A percentile compares a stretch with the other conserved stretches of the same genome.
phyloP scores from a whole-genome alignment of 2,329 filamentous ascomycete genomes.

The Alternaria conjuncta region DNA sequence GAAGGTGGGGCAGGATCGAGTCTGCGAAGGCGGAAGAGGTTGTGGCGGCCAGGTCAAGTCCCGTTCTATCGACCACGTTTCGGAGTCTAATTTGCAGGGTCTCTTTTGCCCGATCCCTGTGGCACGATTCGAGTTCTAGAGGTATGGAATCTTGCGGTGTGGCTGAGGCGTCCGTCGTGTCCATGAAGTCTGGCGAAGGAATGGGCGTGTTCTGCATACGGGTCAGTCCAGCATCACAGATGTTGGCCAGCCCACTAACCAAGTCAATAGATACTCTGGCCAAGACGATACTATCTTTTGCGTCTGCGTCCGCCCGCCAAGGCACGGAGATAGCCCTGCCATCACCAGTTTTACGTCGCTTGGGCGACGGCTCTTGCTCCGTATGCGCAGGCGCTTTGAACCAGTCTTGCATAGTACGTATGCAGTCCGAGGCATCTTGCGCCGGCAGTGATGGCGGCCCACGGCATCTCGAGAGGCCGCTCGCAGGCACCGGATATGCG shows the following conservation, averaged over 20 bases:
- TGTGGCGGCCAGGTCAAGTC: conserved; percentile 29
- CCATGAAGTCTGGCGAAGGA: background rate
- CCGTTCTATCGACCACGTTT: conserved; percentile 18
- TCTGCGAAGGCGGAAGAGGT: conserved; percentile 19
- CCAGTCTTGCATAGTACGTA: conserved; percentile 19
- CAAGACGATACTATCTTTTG: conserved; percentile 37
- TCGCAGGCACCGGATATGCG: background rate
- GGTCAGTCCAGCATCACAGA: conserved; percentile 6
- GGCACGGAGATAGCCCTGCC: background rate
- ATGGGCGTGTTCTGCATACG: conserved; percentile 6
- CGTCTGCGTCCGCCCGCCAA: conserved; percentile 13
- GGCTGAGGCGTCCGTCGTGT: background rate
- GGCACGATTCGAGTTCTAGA: conserved; percentile 34
- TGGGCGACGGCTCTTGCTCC: conserved; percentile 27
- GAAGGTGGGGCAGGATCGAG: conserved; percentile 28
- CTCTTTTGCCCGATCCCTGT: conserved; percentile 4
- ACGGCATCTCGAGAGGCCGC: background rate
- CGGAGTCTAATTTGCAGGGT: conserved; percentile 28
- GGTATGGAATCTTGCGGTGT: conserved; percentile 8
- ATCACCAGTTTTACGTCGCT: conserved; percentile 36
- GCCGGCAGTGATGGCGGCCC: conserved; percentile 3
- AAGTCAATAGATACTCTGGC: conserved; percentile 33
- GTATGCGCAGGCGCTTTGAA: conserved; percentile 18
- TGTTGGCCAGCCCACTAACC: conserved; percentile 20
- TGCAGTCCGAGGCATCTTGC: conserved; percentile 17